phyloP scores from a whole-genome alignment of 805 yeast genomes.

The Yamadazyma sp. region DNA sequence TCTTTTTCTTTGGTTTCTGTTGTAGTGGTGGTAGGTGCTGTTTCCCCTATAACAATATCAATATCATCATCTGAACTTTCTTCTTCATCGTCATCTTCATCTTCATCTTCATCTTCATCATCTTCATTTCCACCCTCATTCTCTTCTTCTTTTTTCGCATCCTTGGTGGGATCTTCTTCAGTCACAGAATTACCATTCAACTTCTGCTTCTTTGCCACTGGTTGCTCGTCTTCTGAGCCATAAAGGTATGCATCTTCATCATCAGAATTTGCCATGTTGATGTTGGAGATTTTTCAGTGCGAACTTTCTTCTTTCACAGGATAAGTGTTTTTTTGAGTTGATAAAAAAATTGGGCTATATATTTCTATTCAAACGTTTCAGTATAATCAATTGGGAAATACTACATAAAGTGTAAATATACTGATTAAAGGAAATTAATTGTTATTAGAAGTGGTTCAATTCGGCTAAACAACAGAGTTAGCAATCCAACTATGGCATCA shows the following conservation, averaged over 20 bases:
- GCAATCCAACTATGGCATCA: too few relatives aligned
- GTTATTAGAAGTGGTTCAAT: too few relatives aligned
- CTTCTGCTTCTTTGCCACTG: slow-evolving; percentile 20
- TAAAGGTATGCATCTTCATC: slow-evolving; percentile 71
- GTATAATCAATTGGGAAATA: too few relatives aligned
- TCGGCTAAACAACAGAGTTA: too few relatives aligned
- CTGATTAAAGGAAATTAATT: too few relatives aligned
- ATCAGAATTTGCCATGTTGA: slow-evolving; percentile 14
- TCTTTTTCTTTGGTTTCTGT: slow-evolving; percentile 13
- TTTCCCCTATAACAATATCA: slow-evolving; percentile 70
- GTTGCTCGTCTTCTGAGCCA: slow-evolving; percentile 46
- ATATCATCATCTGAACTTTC: slow-evolving; percentile 62
- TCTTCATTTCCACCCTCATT: slow-evolving; percentile 39
- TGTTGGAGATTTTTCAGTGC: neutral
- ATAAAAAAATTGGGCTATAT: too few relatives aligned
- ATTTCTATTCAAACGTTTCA: too few relatives aligned
- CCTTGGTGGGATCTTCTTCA: slow-evolving; percentile 12
- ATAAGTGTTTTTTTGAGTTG: too few relatives aligned
- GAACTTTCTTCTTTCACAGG: slow-evolving; percentile 2
- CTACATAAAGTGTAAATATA: too few relatives aligned
- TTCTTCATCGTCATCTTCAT: slow-evolving; percentile 43
- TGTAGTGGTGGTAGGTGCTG: slow-evolving; percentile 22
- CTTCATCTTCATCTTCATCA: slow-evolving; percentile 40
- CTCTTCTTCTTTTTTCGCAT: slow-evolving; percentile 13
- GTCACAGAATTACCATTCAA: slow-evolving; percentile 6